Evolutionary conservation across 768 basidiomycete genomes (phyloP), one percentile per base, ranked within the genome.

Genomic region (Lactarius sanguifluus): DNA sequence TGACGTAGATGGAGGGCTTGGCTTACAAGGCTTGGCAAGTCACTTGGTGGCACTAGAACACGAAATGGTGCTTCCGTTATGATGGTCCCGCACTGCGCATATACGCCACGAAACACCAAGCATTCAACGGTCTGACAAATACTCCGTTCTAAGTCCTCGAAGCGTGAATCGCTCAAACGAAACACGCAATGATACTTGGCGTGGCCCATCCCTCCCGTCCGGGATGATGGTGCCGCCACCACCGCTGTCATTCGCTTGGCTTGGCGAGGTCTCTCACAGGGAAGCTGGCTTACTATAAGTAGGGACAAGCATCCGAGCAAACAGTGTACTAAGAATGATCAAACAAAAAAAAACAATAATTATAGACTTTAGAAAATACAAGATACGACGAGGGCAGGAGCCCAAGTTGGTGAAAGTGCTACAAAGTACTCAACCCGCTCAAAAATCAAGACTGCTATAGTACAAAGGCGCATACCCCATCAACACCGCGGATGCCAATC

Each of bases 361-460:
- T 59, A 59, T 56, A 52, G 52, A 45, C 20, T 23, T 45, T 63
- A 67, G 50, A 25, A 56, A 60, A 47, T 56, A 59, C 57, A 67
- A 67, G 52, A 59, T 56, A 61, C 41, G 45, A 64, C 61, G 36
- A 56, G 47, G 58, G 38, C 41, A 5, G 13, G 52, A 56, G 34
- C 32, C 66, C 40, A 23, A 15, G 16, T 57, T 45, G 62, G 34
- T 38, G 8, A 67, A 58, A 59, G 52, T 47, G 66, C 66, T 67
- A 67, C 62, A 67, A 57, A 57, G 45, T 63, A 56, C 57, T 41
- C 23, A 56, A 56, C 40, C 50, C 50, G 47, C 57, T 59, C 25
- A 32, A 63, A 23, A 67, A 64, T 45, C 40, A 64, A 59, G 23
- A 52, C 16, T 3, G 12, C 40, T 67, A 67, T 41, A 56, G 62